A percentile compares a stretch with the other conserved stretches of the same genome.
Conservation (phyloP, 2,329 filamentous ascomycete species). For the Paecilomyces niveus region DNA sequence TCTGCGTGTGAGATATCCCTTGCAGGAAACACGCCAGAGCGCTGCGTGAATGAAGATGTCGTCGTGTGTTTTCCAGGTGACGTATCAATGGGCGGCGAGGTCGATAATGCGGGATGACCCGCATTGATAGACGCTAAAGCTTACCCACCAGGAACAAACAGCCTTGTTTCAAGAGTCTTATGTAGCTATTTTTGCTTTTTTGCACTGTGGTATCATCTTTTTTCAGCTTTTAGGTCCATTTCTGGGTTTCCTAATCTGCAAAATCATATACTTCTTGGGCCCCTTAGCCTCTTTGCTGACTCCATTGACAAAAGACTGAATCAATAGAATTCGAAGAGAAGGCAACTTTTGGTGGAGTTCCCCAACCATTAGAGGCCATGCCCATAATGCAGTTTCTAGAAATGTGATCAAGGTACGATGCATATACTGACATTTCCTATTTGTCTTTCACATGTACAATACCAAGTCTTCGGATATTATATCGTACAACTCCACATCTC, state of each 20-base stretch:
- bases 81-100: constrained; percentile 22
- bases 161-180: neutral
- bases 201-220: neutral
- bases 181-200: neutral
- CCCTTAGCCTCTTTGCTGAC: neutral
- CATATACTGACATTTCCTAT: neutral
- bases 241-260: neutral
- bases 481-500: neutral
- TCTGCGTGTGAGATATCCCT: neutral
- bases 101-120: constrained; percentile 11
- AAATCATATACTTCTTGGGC: no score
- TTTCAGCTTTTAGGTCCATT: neutral
- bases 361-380: neutral
- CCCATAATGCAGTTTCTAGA: neutral
- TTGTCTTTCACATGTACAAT: neutral
- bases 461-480: neutral
- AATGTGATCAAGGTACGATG: neutral
- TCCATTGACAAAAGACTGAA: neutral
- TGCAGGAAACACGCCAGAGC: neutral
- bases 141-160: constrained; percentile 1
- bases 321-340: neutral
- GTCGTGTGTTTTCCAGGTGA: constrained; percentile 17
- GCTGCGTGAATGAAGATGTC: neutral
- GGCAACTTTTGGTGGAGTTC: neutral
- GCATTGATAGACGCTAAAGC: constrained; percentile 3